Base-by-base conservation (phyloP, 2,329 filamentous ascomycete genomes). In the Magnaporthales sp. region DNA sequence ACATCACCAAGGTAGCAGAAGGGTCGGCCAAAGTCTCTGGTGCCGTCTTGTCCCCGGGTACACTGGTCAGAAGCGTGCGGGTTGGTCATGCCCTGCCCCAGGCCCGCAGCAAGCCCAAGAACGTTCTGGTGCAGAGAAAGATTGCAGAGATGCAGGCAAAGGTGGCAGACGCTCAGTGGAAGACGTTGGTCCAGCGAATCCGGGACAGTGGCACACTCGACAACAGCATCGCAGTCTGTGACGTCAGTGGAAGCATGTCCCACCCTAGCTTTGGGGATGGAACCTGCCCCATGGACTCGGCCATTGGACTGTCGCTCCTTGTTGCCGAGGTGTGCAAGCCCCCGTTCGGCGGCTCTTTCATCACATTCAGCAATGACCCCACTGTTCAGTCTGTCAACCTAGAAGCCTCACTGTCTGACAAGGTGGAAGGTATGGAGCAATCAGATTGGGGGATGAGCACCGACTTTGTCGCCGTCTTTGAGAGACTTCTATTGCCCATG, bases 241-340 rank as follows among this genome's bases (percentile, higher is more conserved):
- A 88, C 67, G 83, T 87, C 7, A 85, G 81, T 8, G 82, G 80
- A 4, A 85, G 83, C 54, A 88, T 88, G 85, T 0, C 0, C 0
- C 0, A 0, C 0, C 78, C 80, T 0, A 3, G 0, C 0, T 80
- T 84, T 63, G 65, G 68, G 0, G 84, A 87, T 68, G 74, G 76
- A 0, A 85, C 82, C 0, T 70, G 67, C 0, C 83, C 84, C 0
- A 77, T 87, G 72, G 80, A 88, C 72, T 80, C 80, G 8, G 75
- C 85, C 4, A 81, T 88, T 46, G 85, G 84, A 0, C 77, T 88
- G 11, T 84, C 84, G 0, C 79, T 88, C 0, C 77, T 88, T 1
- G 71, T 88, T 2, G 81, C 84, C 6, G 81, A 86, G 67, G 78
- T 85, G 11, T 80, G 82, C 0, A 74, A 78, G 66, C 77, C 80